Conservation (phyloP, 2,329 filamentous ascomycete species). For the Lasiodiplodia sp. region DNA sequence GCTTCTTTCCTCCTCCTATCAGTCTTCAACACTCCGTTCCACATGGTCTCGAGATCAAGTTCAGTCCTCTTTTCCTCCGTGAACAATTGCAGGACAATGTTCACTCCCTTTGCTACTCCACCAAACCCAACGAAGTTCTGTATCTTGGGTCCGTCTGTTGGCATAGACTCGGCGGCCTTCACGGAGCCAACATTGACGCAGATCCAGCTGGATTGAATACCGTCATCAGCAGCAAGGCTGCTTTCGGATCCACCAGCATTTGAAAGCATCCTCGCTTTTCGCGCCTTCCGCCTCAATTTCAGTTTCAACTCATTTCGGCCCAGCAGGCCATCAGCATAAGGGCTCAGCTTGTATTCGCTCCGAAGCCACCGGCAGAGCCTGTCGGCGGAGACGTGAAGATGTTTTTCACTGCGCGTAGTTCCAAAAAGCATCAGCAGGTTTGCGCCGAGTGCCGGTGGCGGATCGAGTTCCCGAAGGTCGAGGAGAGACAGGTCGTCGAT, state of each 20-base stretch:
- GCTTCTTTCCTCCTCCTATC: conserved; percentile 47
- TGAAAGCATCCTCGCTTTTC: conserved; percentile 81
- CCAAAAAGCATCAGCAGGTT: conserved; percentile 93
- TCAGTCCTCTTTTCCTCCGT: conserved; percentile 74
- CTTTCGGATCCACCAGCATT: conserved; percentile 67
- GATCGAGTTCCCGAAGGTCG: conserved; percentile 84
- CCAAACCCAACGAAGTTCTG: conserved; percentile 82
- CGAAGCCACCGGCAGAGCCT: conserved; percentile 88
- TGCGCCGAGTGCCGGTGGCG: conserved; percentile 84
- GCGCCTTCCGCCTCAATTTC: conserved; percentile 80
- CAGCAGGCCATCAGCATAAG: conserved; percentile 85
- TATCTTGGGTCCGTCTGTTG: not conserved
- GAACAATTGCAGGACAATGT: conserved; percentile 74
- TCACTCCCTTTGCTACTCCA: conserved; percentile 61
- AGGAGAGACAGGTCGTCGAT: conserved; percentile 81
- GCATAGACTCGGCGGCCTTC: conserved; percentile 55
- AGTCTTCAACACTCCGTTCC: conserved; percentile 59
- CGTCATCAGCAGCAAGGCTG: conserved; percentile 75
- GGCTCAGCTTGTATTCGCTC: conserved; percentile 72
- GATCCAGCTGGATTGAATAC: conserved; percentile 92
- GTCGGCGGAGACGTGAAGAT: conserved; percentile 89
- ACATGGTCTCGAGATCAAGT: conserved; percentile 71
- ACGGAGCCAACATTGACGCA: conserved; percentile 87
- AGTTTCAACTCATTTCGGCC: conserved; percentile 91
- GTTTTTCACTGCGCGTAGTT: conserved; percentile 89